Evolutionary conservation across 495 filamentous ascomycete species (phyloP).

Genomic region (Xylaria nigripes): DNA sequence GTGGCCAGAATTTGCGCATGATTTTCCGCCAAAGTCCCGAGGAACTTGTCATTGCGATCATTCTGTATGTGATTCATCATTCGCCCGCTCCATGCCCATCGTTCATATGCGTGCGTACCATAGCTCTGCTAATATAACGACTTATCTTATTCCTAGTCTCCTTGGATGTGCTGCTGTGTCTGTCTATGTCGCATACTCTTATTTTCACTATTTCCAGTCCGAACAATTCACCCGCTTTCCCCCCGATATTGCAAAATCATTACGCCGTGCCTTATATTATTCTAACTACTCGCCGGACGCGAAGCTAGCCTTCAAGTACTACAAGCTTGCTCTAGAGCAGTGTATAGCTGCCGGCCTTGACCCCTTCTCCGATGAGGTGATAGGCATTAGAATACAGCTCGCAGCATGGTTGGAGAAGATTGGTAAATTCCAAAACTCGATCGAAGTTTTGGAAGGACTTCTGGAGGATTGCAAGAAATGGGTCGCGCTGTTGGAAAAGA

Average conservation of each 20-base stretch:
- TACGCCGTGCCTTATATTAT: slow-evolving; percentile 84
- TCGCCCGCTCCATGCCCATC: background rate
- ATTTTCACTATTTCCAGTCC: slow-evolving; percentile 59
- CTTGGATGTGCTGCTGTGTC: slow-evolving; percentile 44
- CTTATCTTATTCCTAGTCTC: slow-evolving; percentile 19
- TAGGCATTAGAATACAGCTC: slow-evolving; percentile 80
- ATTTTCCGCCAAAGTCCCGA: slow-evolving; percentile 33
- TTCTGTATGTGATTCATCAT: slow-evolving; percentile 14
- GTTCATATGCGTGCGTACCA: background rate
- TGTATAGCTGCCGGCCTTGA: slow-evolving; percentile 69
- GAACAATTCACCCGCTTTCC: slow-evolving; percentile 59
- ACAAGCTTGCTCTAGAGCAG: slow-evolving; percentile 62
- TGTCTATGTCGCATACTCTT: slow-evolving; percentile 53
- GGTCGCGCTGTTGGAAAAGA: slow-evolving; percentile 51
- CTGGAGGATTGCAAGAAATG: slow-evolving; percentile 52
- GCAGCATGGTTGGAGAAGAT: slow-evolving; percentile 70
- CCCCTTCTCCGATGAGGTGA: slow-evolving; percentile 78
- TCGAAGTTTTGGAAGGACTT: slow-evolving; percentile 65
- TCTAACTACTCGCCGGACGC: slow-evolving; percentile 65
- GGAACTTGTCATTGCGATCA: slow-evolving; percentile 32
- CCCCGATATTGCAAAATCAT: slow-evolving; percentile 62
- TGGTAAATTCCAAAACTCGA: slow-evolving; percentile 53
- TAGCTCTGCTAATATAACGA: background rate
- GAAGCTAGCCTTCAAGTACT: slow-evolving; percentile 69
- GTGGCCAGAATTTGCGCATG: slow-evolving; percentile 24